phyloP scores from a whole-genome alignment of 2,329 filamentous ascomycete genomes.

The Emmonsiellopsis sp. region DNA sequence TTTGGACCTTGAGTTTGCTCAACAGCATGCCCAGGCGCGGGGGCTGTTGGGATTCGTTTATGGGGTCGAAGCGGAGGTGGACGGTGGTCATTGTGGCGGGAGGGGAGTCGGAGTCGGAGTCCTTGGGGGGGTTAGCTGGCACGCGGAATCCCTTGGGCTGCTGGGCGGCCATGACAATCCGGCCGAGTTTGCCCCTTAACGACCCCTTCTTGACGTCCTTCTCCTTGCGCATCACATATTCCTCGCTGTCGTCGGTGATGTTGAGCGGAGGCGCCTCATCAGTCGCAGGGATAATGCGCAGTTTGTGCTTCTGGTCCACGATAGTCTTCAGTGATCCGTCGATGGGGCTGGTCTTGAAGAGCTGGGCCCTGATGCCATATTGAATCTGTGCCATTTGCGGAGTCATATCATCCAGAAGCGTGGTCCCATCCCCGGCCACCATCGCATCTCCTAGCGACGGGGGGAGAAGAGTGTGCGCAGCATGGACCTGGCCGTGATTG shows the following conservation, averaged over 20 bases:
- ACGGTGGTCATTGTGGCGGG: constrained; percentile 48
- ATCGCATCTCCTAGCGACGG: constrained; percentile 53
- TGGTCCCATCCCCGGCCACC: constrained; percentile 40
- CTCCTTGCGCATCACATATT: constrained; percentile 47
- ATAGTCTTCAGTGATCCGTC: constrained; percentile 34
- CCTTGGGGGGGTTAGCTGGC: constrained; percentile 19
- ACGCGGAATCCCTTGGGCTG: constrained; percentile 50
- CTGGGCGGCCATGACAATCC: constrained; percentile 45
- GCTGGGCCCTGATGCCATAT: constrained; percentile 45
- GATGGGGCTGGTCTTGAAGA: constrained; percentile 30
- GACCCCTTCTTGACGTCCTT: constrained; percentile 52
- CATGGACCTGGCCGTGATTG: constrained; percentile 41
- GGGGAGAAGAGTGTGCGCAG: constrained; percentile 49
- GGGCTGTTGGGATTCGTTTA: constrained; percentile 38
- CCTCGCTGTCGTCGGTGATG: constrained; percentile 35
- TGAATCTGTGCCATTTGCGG: constrained; percentile 53
- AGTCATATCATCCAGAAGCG: constrained; percentile 50
- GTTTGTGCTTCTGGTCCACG: constrained; percentile 43
- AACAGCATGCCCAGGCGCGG: constrained; percentile 44
- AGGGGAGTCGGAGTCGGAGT: constrained; percentile 18
- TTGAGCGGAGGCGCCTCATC: constrained; percentile 52
- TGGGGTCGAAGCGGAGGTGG: constrained; percentile 52
- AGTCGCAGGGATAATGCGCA: constrained; percentile 51
- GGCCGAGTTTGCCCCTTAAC: constrained; percentile 48
- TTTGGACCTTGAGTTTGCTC: constrained; percentile 48